Evolutionary conservation across 2,329 filamentous ascomycete genomes (phyloP).

Genomic region (Aspergillus spinulosporus): DNA sequence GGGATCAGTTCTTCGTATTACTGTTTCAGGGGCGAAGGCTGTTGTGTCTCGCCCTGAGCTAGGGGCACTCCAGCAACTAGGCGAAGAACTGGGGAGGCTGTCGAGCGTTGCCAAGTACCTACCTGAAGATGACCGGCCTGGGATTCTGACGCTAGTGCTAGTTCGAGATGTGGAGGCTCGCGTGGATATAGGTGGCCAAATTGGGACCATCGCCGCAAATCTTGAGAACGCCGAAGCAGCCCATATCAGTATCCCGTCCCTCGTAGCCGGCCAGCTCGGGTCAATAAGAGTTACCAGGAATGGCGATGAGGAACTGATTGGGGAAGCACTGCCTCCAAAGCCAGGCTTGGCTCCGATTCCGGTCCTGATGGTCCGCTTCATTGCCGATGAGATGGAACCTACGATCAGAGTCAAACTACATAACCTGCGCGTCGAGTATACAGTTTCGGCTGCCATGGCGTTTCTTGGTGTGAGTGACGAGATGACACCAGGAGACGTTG

Average conservation of each 20-base stretch:
- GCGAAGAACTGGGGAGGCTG: constrained; percentile 76
- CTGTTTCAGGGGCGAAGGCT: constrained; percentile 64
- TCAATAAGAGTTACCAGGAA: constrained; percentile 65
- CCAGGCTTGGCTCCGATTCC: constrained; percentile 42
- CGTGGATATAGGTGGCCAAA: constrained; percentile 64
- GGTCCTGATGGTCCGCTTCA: constrained; percentile 83
- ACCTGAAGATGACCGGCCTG: constrained; percentile 91
- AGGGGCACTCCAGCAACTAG: constrained; percentile 67
- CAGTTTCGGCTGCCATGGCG: constrained; percentile 78
- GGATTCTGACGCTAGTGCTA: constrained; percentile 71
- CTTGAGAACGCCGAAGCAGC: constrained; percentile 67
- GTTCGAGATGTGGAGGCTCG: constrained; percentile 64
- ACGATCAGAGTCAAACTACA: constrained; percentile 83
- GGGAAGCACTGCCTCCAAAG: constrained; percentile 53
- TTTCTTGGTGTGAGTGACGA: constrained; percentile 69
- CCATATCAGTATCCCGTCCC: constrained; percentile 79
- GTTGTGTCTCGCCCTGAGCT: constrained; percentile 65
- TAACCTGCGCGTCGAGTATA: constrained; percentile 84
- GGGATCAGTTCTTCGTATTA: constrained; percentile 75
- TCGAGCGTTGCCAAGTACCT: constrained; percentile 91
- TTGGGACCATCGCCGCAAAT: constrained; percentile 65
- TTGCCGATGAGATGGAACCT: constrained; percentile 92
- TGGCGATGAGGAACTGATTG: constrained; percentile 68
- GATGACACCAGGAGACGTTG: constrained; percentile 69
- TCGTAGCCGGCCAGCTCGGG: constrained; percentile 75